A percentile compares a stretch with the other conserved stretches of the same genome.
Evolutionary conservation across 768 basidiomycete genomes (phyloP).

Genomic region (Tylopilus subfusipes): DNA sequence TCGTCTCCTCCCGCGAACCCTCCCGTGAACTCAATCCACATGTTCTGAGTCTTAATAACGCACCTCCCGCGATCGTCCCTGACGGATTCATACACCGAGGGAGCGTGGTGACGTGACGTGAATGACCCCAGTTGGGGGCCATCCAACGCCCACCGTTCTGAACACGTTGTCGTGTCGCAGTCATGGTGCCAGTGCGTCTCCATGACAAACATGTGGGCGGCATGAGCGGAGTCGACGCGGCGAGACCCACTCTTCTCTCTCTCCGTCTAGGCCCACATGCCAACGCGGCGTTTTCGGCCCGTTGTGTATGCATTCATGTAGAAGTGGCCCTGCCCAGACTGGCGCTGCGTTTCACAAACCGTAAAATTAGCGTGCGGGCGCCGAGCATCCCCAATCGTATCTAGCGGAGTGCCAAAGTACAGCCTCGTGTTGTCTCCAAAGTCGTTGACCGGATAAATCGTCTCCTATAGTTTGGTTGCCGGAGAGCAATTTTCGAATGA

Average conservation of each 20-base stretch:
- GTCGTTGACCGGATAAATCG: too few relatives aligned
- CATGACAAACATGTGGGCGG: neutral
- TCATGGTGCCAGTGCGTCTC: neutral
- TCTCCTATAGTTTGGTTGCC: too few relatives aligned
- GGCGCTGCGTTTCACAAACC: too few relatives aligned
- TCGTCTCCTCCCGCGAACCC: neutral
- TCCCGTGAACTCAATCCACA: neutral
- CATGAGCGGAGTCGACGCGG: neutral
- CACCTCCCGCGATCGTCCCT: neutral
- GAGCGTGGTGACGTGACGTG: neutral
- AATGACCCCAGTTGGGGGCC: neutral
- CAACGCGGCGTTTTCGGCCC: neutral
- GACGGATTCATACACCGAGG: neutral
- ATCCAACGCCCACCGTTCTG: neutral
- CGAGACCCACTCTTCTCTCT: neutral
- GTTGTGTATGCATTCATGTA: too few relatives aligned
- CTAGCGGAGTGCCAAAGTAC: too few relatives aligned
- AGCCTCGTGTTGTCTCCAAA: too few relatives aligned
- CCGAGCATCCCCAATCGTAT: too few relatives aligned
- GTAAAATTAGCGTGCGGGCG: too few relatives aligned
- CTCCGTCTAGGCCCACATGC: too few relatives aligned
- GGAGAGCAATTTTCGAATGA: too few relatives aligned
- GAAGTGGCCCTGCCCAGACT: neutral
- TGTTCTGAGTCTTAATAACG: neutral
- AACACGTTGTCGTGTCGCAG: neutral